Conservation (phyloP, 192 early-diverging fungal genomes). For the Coemansia sp. region DNA sequence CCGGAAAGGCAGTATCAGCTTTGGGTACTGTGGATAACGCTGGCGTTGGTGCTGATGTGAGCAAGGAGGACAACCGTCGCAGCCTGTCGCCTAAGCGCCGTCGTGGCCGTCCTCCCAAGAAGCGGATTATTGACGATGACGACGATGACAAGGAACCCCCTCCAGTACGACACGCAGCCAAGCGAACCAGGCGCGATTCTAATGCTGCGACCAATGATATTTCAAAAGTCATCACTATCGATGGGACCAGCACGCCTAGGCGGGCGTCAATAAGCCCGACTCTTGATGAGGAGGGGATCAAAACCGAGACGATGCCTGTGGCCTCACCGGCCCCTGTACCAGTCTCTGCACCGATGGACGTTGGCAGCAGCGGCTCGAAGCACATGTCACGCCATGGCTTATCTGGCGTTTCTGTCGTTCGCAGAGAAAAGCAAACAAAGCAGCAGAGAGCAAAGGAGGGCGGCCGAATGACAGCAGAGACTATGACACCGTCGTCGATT, state of each 20-base stretch:
- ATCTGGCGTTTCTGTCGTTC: neutral
- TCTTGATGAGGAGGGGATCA: conserved; percentile 21
- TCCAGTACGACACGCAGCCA: neutral
- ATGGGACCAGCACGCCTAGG: conserved; percentile 14
- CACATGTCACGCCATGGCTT: conserved; percentile 1
- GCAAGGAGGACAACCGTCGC: neutral
- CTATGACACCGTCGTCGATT: conserved; percentile 27
- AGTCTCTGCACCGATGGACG: neutral
- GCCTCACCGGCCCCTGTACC: neutral
- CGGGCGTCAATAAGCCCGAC: neutral
- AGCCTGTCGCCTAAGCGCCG: conserved; percentile 18
- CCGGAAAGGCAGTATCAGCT: neutral
- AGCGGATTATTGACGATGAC: conserved; percentile 23
- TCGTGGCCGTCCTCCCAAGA: conserved; percentile 15
- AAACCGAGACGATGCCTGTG: conserved; percentile 9
- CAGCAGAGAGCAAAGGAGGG: conserved; percentile 1
- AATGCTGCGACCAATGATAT: neutral
- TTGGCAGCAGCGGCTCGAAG: neutral
- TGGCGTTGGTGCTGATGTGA: neutral
- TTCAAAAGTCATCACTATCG: conserved; percentile 5
- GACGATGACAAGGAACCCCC: conserved; percentile 16
- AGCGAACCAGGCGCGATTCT: neutral
- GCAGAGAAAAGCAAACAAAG: conserved; percentile 5
- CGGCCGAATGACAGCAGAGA: conserved; percentile 25
- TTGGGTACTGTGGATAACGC: neutral